Evolutionary conservation across 2,329 filamentous ascomycete species (phyloP), one percentile per base, ranked within the genome.

Genomic region (Exophiala calicioides): DNA sequence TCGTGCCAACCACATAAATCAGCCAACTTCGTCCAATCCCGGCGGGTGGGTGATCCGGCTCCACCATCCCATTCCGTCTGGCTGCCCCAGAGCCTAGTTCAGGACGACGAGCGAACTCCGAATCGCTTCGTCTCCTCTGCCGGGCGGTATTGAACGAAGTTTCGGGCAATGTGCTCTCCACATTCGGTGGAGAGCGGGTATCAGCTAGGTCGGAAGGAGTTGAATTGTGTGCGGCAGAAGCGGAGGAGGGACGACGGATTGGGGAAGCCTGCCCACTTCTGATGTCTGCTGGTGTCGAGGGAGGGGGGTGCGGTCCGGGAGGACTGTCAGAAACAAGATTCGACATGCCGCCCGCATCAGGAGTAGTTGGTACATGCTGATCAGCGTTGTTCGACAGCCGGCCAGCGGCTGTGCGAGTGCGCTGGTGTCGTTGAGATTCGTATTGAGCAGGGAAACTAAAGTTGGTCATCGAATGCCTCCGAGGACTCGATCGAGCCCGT

Each of bases 1-100:
- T 85, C 31, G 82, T 83, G 33, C 82, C 82, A 40, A 86, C 77
- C 6, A 86, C 82, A 60, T 86, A 86, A 42, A 86, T 85, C 58
- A 86, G 77, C 82, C 82, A 86, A 64, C 81, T 86, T 55, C 82
- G 71, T 44, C 79, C 80, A 44, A 72, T 74, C 47, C 70, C 68
- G 31, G 68, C 66, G 7, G 68, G 62, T 44, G 70, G 62, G 34
- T 74, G 71, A 46, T 80, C 75, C 16, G 81, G 79, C 51, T 80
- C 78, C 51, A 85, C 81, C 13, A 85, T 77, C 15, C 82, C 81
- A 60, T 84, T 83, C 32, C 81, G 74, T 24, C 82, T 72, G 8
- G 80, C 75, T 18, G 81, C 77, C 36, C 81, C 81, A 23, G 81
- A 78, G 3, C 81, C 80, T 48, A 83, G 63, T 48, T 82, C 64